A percentile compares a stretch with the other conserved stretches of the same genome.
Evolutionary conservation across 2,329 filamentous ascomycete genomes (phyloP).

Genomic region (Sarocladium oryzae): DNA sequence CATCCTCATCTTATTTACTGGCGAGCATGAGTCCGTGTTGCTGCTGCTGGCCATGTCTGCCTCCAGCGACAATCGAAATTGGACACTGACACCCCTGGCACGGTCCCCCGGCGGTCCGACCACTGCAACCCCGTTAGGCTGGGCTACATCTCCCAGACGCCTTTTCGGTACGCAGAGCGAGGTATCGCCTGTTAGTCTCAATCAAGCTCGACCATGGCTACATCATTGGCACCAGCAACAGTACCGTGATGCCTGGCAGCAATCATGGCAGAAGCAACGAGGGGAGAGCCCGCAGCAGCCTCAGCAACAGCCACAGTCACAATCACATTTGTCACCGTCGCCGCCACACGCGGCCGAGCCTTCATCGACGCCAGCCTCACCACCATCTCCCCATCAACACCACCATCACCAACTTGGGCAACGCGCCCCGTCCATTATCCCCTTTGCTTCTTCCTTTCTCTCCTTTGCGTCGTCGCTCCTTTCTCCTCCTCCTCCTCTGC

Average conservation of each 20-base stretch:
- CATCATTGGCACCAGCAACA: neutral
- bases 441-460: conserved; percentile 10
- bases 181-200: neutral
- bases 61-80: conserved; percentile 7
- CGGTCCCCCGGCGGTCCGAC: neutral
- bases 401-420: conserved; percentile 2
- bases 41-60: neutral
- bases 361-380: conserved; percentile 1
- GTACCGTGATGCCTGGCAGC: neutral
- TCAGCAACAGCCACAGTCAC: neutral
- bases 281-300: neutral
- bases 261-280: too few relatives aligned
- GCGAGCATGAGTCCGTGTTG: neutral
- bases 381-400: conserved; percentile 6
- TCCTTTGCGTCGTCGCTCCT: conserved; percentile 9
- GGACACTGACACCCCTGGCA: conserved; percentile 6
- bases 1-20: neutral
- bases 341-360: neutral
- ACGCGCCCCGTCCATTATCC: conserved; percentile 2
- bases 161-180: neutral
- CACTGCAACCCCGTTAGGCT: neutral
- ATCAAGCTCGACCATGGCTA: neutral
- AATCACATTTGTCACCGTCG: neutral
- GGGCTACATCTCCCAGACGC: neutral
- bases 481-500: conserved; percentile 8